Base-by-base conservation (phyloP, 371 early-diverging fungal species). In the Batrachochytrium dendrobatidis region DNA sequence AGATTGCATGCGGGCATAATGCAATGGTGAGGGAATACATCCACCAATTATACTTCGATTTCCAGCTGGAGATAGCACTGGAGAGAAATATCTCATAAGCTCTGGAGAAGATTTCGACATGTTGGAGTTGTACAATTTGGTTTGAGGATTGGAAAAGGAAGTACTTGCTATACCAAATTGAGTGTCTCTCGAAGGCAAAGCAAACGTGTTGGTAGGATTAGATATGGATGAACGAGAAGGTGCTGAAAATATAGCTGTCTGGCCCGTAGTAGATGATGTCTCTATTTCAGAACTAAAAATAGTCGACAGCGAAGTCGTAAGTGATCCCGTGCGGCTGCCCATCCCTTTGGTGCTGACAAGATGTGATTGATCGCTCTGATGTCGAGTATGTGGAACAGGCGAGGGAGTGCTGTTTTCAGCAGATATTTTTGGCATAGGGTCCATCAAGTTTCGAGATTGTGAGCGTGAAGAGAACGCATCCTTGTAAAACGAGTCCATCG, bases 11-110 rank as follows among this genome's bases (percentile, higher is more conserved):
- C 56, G 32, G n/a, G 25, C 31, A 46, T 67, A 69, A 61, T 69
- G 69, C 33, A 57, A 58, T 20, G 1, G 17, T 20, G 65, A 55
- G 2, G 72, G 72, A 10, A 72, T 65, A 17, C 64, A 58, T 10
- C 69, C 69, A 52, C 45, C 56, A 45, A 39, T 33, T 12, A 50
- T 60, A 33, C 49, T 56, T 6, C 52, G 55, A 25, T 53, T 57
- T 5, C 50, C 52, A 24, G 34, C 59, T 32, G 49, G 22, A 34
- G 18, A 20, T 17, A 57, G 62, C 10, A 43, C 22, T 4, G 62
- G 62, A 10, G 62, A 55, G 6, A 39, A 39, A n/a, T 12, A n/a
- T 15, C 15, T 39, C 39, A 39, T 39, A n/a, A n/a, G 39, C 39
- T 12, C n/a, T 12, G 15, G 12, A 12, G 39, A 39, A n/a, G 39